These are phyloP conservation scores for Lolium perenne DNA, from an alignment of 176 grass and related monocot genomes.

Conservation along the genomic window DNA sequence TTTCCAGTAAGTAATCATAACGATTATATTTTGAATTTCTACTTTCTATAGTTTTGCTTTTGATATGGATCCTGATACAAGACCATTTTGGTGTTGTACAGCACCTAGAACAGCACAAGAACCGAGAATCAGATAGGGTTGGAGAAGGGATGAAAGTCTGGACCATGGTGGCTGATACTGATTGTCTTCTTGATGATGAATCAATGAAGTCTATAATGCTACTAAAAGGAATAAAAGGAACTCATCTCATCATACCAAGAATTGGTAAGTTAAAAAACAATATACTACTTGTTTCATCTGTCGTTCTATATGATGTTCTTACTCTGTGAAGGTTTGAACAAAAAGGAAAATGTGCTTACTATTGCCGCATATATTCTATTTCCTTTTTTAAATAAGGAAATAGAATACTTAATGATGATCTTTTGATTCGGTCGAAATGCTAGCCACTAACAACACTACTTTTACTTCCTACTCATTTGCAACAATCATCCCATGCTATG, in stretches of 20 bases:
- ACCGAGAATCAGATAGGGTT: constrained; percentile 26
- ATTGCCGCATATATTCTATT: not conserved
- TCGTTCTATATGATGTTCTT: constrained; percentile 1
- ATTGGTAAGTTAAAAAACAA: constrained; percentile 58
- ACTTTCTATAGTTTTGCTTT: constrained; percentile 4
- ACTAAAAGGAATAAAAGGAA: constrained; percentile 84
- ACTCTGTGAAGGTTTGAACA: not conserved
- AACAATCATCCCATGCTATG: not conserved
- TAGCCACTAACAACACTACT: not conserved
- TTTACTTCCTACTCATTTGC: not conserved
- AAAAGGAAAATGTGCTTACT: not conserved
- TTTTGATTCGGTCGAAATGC: not conserved
- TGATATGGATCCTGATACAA: constrained; percentile 21
- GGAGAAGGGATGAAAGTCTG: constrained; percentile 67
- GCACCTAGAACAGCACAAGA: constrained; percentile 31
- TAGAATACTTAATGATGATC: not conserved
- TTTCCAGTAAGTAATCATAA: constrained; percentile 47
- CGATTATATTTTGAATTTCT: constrained; percentile 1
- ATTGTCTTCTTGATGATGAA: constrained; percentile 78
- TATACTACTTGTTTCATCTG: not conserved
- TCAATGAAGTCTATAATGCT: constrained; percentile 72
- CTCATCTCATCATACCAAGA: constrained; percentile 71
- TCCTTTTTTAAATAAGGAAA: too few species aligned
- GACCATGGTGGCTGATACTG: constrained; percentile 81
- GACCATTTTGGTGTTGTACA: constrained; percentile 12